Percentiles rank a stretch among this genome's conserved stretches.
Evolutionary conservation across 2,329 filamentous ascomycete genomes (phyloP).

Genomic region (Coniochaeta sp.): DNA sequence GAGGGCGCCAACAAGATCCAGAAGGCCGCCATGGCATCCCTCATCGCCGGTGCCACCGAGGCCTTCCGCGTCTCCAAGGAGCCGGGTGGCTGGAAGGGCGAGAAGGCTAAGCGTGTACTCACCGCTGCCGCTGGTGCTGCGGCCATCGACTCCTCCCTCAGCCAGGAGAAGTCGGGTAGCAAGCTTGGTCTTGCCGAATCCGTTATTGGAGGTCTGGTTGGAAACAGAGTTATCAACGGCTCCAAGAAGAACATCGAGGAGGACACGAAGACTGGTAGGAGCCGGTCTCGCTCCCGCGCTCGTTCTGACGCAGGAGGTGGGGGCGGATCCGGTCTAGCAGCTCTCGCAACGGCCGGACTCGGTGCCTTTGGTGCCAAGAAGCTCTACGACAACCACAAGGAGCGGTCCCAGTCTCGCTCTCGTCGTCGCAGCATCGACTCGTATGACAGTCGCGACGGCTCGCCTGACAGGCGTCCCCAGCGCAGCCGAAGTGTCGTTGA

Average conservation of each 20-base stretch:
- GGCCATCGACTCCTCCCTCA: constrained; percentile 72
- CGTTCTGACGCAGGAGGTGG: constrained; percentile 44
- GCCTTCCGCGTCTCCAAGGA: constrained; percentile 87
- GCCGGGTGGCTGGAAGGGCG: constrained; percentile 81
- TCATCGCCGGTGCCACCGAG: constrained; percentile 85
- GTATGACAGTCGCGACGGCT: constrained; percentile 33
- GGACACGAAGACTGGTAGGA: constrained; percentile 53
- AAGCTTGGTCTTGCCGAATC: constrained; percentile 82
- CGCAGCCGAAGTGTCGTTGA: constrained; percentile 61
- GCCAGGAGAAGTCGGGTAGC: constrained; percentile 66
- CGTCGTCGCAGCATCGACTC: constrained; percentile 47
- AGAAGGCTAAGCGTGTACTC: constrained; percentile 85
- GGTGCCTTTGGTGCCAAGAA: constrained; percentile 58
- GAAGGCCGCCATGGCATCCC: constrained; percentile 84
- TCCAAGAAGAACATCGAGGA: constrained; percentile 59
- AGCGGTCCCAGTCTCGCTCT: constrained; percentile 32
- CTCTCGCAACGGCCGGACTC: constrained; percentile 55
- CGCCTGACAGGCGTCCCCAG: constrained; percentile 28
- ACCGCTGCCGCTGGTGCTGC: constrained; percentile 83
- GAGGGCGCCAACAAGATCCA: constrained; percentile 55
- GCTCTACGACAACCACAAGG: constrained; percentile 36
- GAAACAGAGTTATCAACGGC: constrained; percentile 80
- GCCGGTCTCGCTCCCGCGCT: constrained; percentile 61
- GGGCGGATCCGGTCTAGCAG: constrained; percentile 47
- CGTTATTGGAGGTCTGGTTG: constrained; percentile 80